Evolutionary conservation across 441 rosid species (phyloP).

Genomic region (Eutrema salsugineum): DNA sequence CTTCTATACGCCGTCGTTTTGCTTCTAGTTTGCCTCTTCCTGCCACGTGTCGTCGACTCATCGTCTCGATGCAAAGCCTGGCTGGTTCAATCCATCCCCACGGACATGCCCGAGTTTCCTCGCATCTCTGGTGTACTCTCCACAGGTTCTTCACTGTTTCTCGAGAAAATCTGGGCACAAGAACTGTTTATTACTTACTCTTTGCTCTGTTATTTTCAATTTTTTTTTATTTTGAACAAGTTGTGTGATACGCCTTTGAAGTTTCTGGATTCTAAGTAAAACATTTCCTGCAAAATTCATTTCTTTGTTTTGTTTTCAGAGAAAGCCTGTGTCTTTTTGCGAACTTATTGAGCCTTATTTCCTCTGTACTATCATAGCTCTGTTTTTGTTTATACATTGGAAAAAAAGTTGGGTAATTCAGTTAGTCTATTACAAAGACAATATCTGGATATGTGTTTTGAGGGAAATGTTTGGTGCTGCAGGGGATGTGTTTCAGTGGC

Average conservation of each 20-base stretch:
- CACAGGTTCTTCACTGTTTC: slow-evolving; percentile 38
- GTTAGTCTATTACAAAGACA: not conserved
- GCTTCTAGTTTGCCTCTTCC: slow-evolving; percentile 24
- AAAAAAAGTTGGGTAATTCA: not conserved
- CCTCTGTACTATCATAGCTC: not conserved
- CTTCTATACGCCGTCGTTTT: slow-evolving; percentile 20
- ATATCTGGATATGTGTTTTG: not conserved
- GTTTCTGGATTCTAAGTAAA: not conserved
- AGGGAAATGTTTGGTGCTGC: not conserved
- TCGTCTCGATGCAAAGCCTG: slow-evolving; percentile 62
- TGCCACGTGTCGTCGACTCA: slow-evolving; percentile 23
- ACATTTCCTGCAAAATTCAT: not conserved
- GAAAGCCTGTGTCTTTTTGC: not conserved
- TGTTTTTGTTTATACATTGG: not conserved
- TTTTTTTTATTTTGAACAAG: too few species aligned
- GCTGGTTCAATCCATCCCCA: slow-evolving; percentile 94
- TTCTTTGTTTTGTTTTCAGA: not conserved
- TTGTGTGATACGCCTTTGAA: not conserved
- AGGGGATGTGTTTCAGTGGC: slow-evolving; percentile 84
- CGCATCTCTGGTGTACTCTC: slow-evolving; percentile 75
- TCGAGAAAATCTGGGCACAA: not conserved
- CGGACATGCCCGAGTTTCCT: slow-evolving; percentile 76
- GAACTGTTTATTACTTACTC: not conserved
- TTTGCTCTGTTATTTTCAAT: not conserved
- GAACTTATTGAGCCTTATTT: not conserved